These are phyloP conservation scores for Davidsoniella neocaledoniae DNA, from an alignment of 2,329 filamentous ascomycete species.

Conservation along the genomic window DNA sequence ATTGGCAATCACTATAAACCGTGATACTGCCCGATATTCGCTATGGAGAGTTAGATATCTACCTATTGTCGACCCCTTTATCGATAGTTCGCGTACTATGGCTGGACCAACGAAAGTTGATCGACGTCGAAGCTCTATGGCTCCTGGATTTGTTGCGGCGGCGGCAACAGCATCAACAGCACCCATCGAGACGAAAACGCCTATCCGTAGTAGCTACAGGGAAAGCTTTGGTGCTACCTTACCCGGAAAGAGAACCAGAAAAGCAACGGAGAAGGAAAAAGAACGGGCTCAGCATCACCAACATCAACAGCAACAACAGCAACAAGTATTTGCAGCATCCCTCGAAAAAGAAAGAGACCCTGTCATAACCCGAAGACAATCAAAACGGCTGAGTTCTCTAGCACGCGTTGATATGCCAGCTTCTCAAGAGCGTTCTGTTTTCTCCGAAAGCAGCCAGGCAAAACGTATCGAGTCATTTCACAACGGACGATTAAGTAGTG, in stretches of 20 bases:
- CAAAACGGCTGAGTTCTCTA: conserved; percentile 76
- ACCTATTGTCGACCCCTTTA: conserved; percentile 43
- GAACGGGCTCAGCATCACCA: conserved; percentile 11
- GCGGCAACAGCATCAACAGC: conserved; percentile 20
- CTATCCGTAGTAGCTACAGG: conserved; percentile 50
- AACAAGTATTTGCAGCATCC: conserved; percentile 35
- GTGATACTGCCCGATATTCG: conserved; percentile 58
- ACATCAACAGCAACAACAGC: background rate
- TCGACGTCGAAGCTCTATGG: conserved; percentile 46
- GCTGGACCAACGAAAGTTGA: conserved; percentile 25
- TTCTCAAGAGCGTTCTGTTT: conserved; percentile 66
- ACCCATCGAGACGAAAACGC: conserved; percentile 60
- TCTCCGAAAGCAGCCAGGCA: conserved; percentile 44
- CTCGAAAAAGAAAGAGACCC: conserved; percentile 51
- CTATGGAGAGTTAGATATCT: conserved; percentile 74
- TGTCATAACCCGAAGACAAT: conserved; percentile 39
- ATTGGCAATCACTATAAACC: conserved; percentile 67
- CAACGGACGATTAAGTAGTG: conserved; percentile 43
- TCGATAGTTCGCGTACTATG: conserved; percentile 18
- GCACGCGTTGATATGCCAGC: conserved; percentile 75
- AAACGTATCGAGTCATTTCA: conserved; percentile 59
- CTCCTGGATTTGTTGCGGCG: conserved; percentile 29
- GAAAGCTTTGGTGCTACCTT: conserved; percentile 57
- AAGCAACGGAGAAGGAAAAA: conserved; percentile 23
- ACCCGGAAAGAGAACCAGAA: conserved; percentile 34